Base-by-base conservation (phyloP, 352 stramenopile species). In the Globisporangium abappressorium region DNA sequence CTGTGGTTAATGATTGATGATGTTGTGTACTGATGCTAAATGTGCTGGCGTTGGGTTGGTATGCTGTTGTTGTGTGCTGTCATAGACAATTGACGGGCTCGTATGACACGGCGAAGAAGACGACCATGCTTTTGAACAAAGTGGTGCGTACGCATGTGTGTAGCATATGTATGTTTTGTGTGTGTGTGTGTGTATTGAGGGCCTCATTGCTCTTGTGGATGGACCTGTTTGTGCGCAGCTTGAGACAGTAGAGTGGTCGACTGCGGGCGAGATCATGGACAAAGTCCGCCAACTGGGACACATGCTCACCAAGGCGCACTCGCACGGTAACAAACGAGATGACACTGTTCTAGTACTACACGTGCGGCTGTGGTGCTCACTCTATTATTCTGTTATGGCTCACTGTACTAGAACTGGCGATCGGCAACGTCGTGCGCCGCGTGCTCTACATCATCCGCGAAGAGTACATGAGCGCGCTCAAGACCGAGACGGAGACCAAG, bases 391-490 rank as follows among this genome's bases (percentile, higher is more conserved):
- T 38, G 22, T 20, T 34, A 7, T 59, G 33, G 1, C 15, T 38
- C 12, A 63, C n/a, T 58, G 20, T 33, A 28, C 15, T 20, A 86
- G 90, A 97, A 62, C 73, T 97, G 22, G 82, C 87, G 2, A 95
- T 97, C 59, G 89, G 88, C 34, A 97, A 97, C 73, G 90, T 97
- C 26, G 87, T 96, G 69, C 87, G 90, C 55, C 87, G 89, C 43
- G 89, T 97, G 64, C 81, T 97, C 33, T 94, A 92, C 73, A 88
- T 96, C 66, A 94, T 97, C 64, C 87, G 90, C 15, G 90, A 97
- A 68, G 90, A 96, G 73, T 80, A 95, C 56, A 76, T 82, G 47
- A 92, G 87, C 64, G 87, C 84, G 15, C 69, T 90, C 26, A 96
- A 94, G 71, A 61, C 79, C 41, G 73, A 76, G 43, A 66, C 71